Evolutionary conservation across 176 grass and related monocot species (phyloP), one percentile per base, ranked within the genome.

Genomic region (Alloteropsis semialata): DNA sequence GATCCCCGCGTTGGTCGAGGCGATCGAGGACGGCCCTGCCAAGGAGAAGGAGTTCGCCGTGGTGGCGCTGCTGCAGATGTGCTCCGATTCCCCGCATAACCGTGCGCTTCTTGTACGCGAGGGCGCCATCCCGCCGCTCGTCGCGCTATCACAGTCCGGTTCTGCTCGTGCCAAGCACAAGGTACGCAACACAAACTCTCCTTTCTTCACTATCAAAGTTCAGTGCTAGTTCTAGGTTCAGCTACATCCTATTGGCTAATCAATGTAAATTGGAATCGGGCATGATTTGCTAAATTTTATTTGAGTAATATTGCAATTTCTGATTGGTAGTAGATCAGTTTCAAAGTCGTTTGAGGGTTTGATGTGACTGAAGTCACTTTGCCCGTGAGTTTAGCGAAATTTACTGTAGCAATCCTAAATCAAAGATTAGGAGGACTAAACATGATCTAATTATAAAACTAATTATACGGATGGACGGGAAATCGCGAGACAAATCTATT

Each of bases 41-140:
- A 96, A 84, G 88, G 97, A 94, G 57, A 93, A 88, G 85, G 97
- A 99, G 80, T 96, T 99, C 68, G 91, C 97, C 37, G 93, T 96
- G 25, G 86, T 90, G 6, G 97, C 92, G 10, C 88, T 99, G 80
- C 87, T 99, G 32, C 91, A 96, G 85, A 70, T 99, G 18, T 99
- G 97, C 79, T 85, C 89, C 3, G 97, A 99, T 27, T 89, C 70
- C 57, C 69, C 78, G 12, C 74, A 73, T 51, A 99, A 99, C 85
- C 85, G 97, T 58, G 91, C 87, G 22, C 83, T 99, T 33, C 97
- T 99, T 55, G 97, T 99, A 75, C 86, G 93, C 29, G 97, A 99
- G 80, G 97, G 97, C 27, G 97, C 97, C 25, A 99, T 99, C 36
- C 97, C 97, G 1, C 97, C 97, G 8, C 93, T 99, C 24, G 97